phyloP scores from a whole-genome alignment of 306 rosid genomes.

The Prunus padus region DNA sequence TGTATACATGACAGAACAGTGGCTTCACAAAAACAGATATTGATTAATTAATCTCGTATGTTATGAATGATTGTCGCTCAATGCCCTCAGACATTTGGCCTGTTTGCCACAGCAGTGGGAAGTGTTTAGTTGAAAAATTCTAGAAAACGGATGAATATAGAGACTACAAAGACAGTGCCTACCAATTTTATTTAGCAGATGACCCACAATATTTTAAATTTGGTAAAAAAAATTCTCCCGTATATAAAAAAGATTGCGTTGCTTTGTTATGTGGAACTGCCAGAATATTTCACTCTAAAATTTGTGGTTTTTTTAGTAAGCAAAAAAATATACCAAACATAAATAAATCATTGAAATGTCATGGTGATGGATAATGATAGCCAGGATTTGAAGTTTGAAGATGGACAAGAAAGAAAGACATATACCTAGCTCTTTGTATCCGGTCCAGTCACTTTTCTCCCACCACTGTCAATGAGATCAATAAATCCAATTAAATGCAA shows the following conservation, averaged over 20 bases:
- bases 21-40: not conserved
- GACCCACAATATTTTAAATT: not conserved
- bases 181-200: not conserved
- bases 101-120: not conserved
- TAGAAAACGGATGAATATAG: not conserved
- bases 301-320: not conserved
- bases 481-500: conserved; percentile 89
- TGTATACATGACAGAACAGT: not conserved
- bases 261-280: not conserved
- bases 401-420: conserved; percentile 24
- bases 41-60: not conserved
- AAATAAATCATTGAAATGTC: not conserved
- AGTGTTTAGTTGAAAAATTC: conserved; percentile 8
- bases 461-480: conserved; percentile 99
- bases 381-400: conserved; percentile 13
- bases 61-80: not conserved
- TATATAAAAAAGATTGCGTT: not conserved
- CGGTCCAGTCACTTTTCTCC: conserved; percentile 99
- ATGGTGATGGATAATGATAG: not conserved
- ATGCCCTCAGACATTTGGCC: not conserved
- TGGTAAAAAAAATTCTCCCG: not conserved
- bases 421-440: conserved; percentile 99
- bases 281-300: not conserved
- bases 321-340: not conserved
- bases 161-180: too few relatives aligned